These are phyloP conservation scores for Gonium pectorale DNA, from an alignment of 139 green algal species.

Conservation along the genomic window DNA sequence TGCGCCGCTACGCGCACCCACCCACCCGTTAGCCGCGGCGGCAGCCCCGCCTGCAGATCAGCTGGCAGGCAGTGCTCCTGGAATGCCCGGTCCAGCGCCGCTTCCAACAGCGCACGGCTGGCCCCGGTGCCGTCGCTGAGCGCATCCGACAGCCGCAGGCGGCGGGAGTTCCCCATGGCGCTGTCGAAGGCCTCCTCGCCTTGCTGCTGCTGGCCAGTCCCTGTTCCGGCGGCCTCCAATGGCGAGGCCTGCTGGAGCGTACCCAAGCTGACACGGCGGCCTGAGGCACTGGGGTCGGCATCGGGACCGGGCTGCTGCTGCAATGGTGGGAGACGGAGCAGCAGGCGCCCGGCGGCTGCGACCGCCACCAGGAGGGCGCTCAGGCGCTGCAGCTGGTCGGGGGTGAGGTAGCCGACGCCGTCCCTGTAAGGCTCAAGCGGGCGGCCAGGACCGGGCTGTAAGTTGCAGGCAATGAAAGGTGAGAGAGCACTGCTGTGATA, in stretches of 20 bases:
- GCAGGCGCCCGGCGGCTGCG: constrained; percentile 11
- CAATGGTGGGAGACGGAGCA: constrained; percentile 1
- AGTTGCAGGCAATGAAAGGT: too few relatives aligned
- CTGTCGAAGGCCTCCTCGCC: background rate
- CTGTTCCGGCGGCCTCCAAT: too few relatives aligned
- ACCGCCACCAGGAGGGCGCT: constrained; percentile 7
- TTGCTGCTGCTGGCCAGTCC: background rate
- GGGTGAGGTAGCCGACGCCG: constrained; percentile 15
- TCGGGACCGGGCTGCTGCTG: background rate
- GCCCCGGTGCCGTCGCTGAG: too few relatives aligned
- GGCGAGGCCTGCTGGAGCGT: too few relatives aligned
- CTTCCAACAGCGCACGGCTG: background rate
- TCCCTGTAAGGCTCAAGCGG: too few relatives aligned
- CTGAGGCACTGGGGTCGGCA: too few relatives aligned
- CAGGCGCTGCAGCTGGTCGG: constrained; percentile 30
- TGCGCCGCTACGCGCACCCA: background rate
- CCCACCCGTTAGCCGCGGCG: constrained; percentile 9
- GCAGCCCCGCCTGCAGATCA: background rate
- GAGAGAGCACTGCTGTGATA: too few relatives aligned
- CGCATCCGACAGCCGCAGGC: too few relatives aligned
- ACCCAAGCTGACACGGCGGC: background rate
- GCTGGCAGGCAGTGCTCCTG: constrained; percentile 12
- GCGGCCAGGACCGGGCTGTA: too few relatives aligned
- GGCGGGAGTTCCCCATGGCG: too few relatives aligned
- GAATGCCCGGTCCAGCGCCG: constrained; percentile 5